These are phyloP conservation scores for Debaryomyces coudertii DNA, from an alignment of 1,139 yeast species.

Conservation along the genomic window DNA sequence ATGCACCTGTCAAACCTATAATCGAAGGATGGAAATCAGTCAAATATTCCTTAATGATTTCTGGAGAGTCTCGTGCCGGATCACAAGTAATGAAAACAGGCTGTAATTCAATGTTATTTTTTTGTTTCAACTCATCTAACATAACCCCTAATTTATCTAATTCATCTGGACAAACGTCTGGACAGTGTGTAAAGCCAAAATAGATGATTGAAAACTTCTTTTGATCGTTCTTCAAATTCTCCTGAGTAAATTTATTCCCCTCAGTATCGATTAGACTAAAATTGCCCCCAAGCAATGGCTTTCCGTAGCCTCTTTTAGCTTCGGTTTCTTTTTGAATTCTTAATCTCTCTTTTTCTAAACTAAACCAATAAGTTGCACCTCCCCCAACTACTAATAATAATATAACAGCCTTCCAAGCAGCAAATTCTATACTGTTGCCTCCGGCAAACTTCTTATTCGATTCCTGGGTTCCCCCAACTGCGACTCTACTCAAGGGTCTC, in stretches of 20 bases:
- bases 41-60: slow-evolving; percentile 74
- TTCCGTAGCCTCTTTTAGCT: slow-evolving; percentile 84
- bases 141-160: slow-evolving; percentile 86
- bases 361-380: slow-evolving; percentile 68
- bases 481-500: slow-evolving; percentile 53
- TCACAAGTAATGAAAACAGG: slow-evolving; percentile 95
- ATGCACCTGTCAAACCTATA: slow-evolving; percentile 88
- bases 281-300: slow-evolving; percentile 91
- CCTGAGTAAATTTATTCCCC: slow-evolving; percentile 72
- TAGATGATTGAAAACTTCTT: slow-evolving; percentile 75
- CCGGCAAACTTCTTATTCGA: slow-evolving; percentile 34
- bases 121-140: slow-evolving; percentile 61
- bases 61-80: slow-evolving; percentile 91
- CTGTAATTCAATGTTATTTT: slow-evolving; percentile 63
- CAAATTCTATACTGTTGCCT: slow-evolving; percentile 59
- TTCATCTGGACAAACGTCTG: slow-evolving; percentile 98
- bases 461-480: slow-evolving; percentile 43
- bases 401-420: slow-evolving; percentile 86
- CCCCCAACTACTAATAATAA: slow-evolving; percentile 71
- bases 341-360: slow-evolving; percentile 71
- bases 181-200: slow-evolving; percentile 96
- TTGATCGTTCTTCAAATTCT: slow-evolving; percentile 64
- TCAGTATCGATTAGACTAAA: slow-evolving; percentile 72
- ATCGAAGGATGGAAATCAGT: slow-evolving; percentile 87
- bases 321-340: slow-evolving; percentile 79